Conservation (phyloP, 306 rosid genomes). For the Phaseolus lunatus region DNA sequence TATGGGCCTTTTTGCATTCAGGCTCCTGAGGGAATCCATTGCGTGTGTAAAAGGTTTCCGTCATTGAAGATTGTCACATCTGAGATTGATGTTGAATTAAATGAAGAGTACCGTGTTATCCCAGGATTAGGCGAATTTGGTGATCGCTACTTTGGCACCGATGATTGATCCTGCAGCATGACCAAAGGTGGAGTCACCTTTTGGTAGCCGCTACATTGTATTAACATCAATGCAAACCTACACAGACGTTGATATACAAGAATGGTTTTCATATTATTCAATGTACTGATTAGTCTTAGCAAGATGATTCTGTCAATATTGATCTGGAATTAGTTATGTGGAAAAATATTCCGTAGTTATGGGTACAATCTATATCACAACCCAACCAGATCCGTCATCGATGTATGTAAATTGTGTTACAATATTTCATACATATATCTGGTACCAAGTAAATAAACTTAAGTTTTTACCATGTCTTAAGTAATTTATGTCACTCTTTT, state of each 20-base stretch:
- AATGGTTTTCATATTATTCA: constrained; percentile 12
- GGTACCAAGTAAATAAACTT: background rate
- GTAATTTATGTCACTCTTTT: too few species aligned
- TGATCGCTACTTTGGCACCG: constrained; percentile 95
- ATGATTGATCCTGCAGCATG: constrained; percentile 49
- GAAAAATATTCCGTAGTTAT: background rate
- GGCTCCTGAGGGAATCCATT: constrained; percentile 99
- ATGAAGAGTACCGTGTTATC: constrained; percentile 85
- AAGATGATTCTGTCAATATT: background rate
- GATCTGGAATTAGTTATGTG: constrained; percentile 1
- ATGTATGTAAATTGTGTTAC: background rate
- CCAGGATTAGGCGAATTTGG: constrained; percentile 97
- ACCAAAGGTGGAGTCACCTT: constrained; percentile 7
- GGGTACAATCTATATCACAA: constrained; percentile 8
- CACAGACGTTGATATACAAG: constrained; percentile 17
- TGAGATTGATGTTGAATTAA: constrained; percentile 84
- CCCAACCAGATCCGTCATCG: background rate
- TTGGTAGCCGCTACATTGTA: constrained; percentile 3
- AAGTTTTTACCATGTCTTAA: background rate
- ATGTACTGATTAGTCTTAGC: constrained; percentile 26
- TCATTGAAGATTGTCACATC: constrained; percentile 92
- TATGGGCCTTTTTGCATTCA: constrained; percentile 38
- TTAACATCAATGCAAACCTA: constrained; percentile 23
- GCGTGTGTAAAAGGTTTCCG: constrained; percentile 85
- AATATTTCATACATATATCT: background rate